Percentiles rank a stretch among this genome's conserved stretches.
These are phyloP conservation scores for Colletotrichum siamense DNA, from an alignment of 2,329 filamentous ascomycete genomes.

Conservation along the genomic window DNA sequence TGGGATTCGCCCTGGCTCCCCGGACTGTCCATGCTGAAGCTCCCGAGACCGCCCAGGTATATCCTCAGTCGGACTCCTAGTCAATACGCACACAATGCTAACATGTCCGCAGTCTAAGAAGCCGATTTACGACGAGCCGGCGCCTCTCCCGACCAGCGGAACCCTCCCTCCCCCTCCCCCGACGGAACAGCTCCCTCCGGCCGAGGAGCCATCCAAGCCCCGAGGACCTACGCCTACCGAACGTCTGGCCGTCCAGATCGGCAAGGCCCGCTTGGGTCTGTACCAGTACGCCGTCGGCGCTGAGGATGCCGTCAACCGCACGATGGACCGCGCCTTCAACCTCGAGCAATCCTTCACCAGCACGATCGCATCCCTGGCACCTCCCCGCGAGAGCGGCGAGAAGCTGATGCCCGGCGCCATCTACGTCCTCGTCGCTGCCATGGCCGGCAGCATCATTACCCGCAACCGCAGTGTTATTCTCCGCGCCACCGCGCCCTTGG, in stretches of 20 bases:
- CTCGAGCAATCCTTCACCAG: conserved; percentile 90
- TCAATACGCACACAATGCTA: neutral
- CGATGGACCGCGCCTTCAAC: conserved; percentile 80
- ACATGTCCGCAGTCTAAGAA: conserved; percentile 54
- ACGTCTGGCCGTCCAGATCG: conserved; percentile 83
- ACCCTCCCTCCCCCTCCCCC: conserved; percentile 34
- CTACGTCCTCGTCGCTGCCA: conserved; percentile 91
- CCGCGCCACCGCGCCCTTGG: conserved; percentile 76
- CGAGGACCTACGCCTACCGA: conserved; percentile 82
- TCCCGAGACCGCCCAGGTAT: conserved; percentile 31
- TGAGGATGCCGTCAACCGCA: conserved; percentile 83
- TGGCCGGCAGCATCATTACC: conserved; percentile 92
- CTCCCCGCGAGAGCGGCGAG: conserved; percentile 84
- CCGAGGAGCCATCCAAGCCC: conserved; percentile 31
- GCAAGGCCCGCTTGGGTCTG: conserved; percentile 78
- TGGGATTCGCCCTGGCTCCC: conserved; percentile 54
- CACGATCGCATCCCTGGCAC: conserved; percentile 88
- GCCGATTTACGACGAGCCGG: conserved; percentile 82
- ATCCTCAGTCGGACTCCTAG: neutral
- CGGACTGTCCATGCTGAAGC: conserved; percentile 58
- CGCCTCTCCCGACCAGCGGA: conserved; percentile 45
- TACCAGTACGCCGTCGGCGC: conserved; percentile 75
- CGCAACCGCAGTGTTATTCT: conserved; percentile 87
- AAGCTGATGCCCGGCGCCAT: conserved; percentile 86
- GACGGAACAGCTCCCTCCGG: conserved; percentile 33